Conservation (phyloP, 73 alveolate species). For the Paramecium tetraurelia region DNA sequence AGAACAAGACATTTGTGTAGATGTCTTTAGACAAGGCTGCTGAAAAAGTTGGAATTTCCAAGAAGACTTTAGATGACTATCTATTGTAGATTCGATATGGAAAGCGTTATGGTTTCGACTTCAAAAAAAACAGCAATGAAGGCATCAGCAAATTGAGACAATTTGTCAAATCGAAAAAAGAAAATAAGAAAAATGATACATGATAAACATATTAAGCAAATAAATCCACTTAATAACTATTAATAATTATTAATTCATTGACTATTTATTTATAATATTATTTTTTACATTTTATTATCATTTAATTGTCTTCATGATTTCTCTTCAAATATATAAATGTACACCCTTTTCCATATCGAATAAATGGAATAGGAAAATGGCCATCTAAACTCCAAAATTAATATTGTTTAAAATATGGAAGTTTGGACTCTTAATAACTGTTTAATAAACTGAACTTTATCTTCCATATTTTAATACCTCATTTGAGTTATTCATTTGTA, state of each 20-base stretch:
- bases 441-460: not conserved
- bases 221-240: not conserved
- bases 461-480: not conserved
- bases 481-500: too few relatives aligned
- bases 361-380: too few relatives aligned
- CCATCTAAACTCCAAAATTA: not conserved
- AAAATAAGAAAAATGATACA: constrained; percentile 7
- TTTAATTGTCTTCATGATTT: too few relatives aligned
- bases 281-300: not conserved
- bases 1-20: constrained; percentile 68
- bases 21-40: constrained; percentile 93
- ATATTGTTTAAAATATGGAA: too few relatives aligned
- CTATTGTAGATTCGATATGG: constrained; percentile 62
- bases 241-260: not conserved
- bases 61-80: constrained; percentile 91
- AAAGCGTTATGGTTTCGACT: constrained; percentile 41
- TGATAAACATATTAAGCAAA: not conserved
- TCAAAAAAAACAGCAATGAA: not conserved
- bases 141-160: constrained; percentile 38
- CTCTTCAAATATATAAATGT: too few relatives aligned
- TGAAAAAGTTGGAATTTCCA: constrained; percentile 78
- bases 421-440: not conserved
- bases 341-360: too few relatives aligned
- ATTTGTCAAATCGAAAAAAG: constrained; percentile 15
- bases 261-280: not conserved